Conservation (phyloP, 331 rosid genomes). For the Arachis monticola region DNA sequence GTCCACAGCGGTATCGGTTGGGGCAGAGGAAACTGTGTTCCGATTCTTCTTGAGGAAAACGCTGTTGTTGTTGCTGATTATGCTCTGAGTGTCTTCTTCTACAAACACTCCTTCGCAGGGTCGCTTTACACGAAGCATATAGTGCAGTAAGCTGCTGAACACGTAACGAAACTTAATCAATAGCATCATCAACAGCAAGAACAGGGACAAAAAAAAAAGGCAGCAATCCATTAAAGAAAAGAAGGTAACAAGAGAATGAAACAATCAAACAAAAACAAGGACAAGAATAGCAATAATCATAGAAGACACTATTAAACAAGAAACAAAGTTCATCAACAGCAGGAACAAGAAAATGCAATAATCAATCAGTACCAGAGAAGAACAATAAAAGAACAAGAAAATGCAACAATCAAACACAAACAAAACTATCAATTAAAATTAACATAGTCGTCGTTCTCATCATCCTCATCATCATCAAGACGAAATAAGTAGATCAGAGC, state of each 20-base stretch:
- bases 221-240: conserved; percentile 11
- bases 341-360: not conserved
- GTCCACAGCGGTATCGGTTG: conserved; percentile 44
- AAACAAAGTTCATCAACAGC: conserved; percentile 1
- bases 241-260: not conserved
- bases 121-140: conserved; percentile 95
- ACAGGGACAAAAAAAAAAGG: conserved; percentile 3
- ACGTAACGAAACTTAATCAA: conserved; percentile 48
- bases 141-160: conserved; percentile 79
- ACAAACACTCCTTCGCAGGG: conserved; percentile 70
- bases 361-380: not conserved
- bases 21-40: conserved; percentile 44
- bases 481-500: conserved; percentile 2
- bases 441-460: not conserved
- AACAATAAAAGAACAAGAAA: conserved; percentile 24
- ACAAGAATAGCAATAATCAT: conserved; percentile 18
- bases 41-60: conserved; percentile 61
- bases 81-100: conserved; percentile 49
- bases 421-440: not conserved
- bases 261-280: not conserved
- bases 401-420: conserved; percentile 19
- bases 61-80: conserved; percentile 26
- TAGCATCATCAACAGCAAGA: conserved; percentile 25
- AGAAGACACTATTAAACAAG: conserved; percentile 17
- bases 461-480: not conserved